Evolutionary conservation across 2,329 filamentous ascomycete species (phyloP).

Genomic region (Claviceps purpurea): DNA sequence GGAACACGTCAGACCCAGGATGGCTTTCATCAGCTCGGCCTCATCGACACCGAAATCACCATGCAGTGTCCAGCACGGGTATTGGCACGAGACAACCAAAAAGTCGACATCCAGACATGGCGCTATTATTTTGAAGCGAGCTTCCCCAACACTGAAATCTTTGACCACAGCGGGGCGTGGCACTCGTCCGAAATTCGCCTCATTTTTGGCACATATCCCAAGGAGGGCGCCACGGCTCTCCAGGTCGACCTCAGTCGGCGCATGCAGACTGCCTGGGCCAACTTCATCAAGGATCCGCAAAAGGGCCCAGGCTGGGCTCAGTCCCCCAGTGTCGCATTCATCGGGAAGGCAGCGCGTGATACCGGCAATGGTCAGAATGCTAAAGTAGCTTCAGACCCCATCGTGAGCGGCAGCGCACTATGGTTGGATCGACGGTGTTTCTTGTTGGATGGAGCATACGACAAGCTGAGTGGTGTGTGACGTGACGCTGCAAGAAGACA

Average conservation of each 20-base stretch:
- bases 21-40: not conserved
- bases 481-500: too few species aligned
- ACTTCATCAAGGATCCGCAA: not conserved
- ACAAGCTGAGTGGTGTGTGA: not conserved
- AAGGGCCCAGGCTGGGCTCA: not conserved
- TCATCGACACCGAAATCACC: not conserved
- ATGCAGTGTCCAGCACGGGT: constrained; percentile 1
- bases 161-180: not conserved
- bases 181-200: constrained; percentile 2
- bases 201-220: constrained; percentile 4
- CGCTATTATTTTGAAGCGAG: constrained; percentile 3
- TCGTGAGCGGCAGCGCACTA: not conserved
- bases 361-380: not conserved
- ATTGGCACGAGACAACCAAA: not conserved
- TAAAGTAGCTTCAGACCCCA: not conserved
- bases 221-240: not conserved
- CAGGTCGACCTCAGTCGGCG: not conserved
- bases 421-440: not conserved
- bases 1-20: not conserved
- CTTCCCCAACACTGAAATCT: constrained; percentile 1
- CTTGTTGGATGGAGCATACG: not conserved
- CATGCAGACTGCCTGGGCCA: constrained; percentile 2
- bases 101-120: constrained; percentile 1
- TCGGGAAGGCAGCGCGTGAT: not conserved
- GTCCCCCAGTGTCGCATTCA: not conserved